Percentiles rank a stretch among this genome's conserved stretches.
These are phyloP conservation scores for Vitis hybrid DNA, from an alignment of 177 flowering plant species.

Conservation along the genomic window DNA sequence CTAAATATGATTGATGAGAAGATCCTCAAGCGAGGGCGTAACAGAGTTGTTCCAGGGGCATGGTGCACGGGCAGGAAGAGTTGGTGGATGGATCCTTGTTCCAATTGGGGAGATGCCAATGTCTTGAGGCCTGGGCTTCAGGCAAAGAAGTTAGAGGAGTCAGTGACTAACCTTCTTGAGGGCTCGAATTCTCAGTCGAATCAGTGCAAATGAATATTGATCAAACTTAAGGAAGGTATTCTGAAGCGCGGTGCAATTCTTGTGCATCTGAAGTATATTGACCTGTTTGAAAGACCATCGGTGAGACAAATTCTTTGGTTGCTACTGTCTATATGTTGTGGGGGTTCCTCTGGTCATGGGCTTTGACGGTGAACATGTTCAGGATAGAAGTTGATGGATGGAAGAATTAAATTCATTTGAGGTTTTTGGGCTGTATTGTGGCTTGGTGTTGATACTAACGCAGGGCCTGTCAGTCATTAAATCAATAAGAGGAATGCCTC, in stretches of 20 bases:
- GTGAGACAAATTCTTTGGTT: conserved; percentile 22
- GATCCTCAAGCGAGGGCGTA: conserved; percentile 62
- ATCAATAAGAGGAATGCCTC: conserved; percentile 11
- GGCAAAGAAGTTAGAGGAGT: conserved; percentile 48
- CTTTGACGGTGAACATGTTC: background rate
- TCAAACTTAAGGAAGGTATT: background rate
- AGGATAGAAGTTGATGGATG: conserved; percentile 4
- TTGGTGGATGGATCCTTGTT: conserved; percentile 78
- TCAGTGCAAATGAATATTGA: conserved; percentile 48
- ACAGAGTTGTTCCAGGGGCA: conserved; percentile 57
- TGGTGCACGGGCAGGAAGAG: conserved; percentile 72
- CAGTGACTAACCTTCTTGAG: conserved; percentile 44
- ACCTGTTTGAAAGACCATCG: conserved; percentile 4
- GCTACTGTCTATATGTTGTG: conserved; percentile 6
- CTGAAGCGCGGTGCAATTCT: background rate
- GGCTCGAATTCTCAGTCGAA: conserved; percentile 43
- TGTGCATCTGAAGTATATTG: conserved; percentile 6
- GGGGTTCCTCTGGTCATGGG: conserved; percentile 12
- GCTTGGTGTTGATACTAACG: background rate
- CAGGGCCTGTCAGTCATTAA: conserved; percentile 3
- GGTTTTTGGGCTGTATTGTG: conserved; percentile 7
- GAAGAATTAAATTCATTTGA: conserved; percentile 13
- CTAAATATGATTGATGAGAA: conserved; percentile 63
- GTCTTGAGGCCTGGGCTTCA: conserved; percentile 65
- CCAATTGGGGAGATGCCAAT: conserved; percentile 78